A percentile compares a stretch with the other conserved stretches of the same genome.
Evolutionary conservation across 805 yeast species (phyloP).

Genomic region (Kregervanrija pseudodelftensis): DNA sequence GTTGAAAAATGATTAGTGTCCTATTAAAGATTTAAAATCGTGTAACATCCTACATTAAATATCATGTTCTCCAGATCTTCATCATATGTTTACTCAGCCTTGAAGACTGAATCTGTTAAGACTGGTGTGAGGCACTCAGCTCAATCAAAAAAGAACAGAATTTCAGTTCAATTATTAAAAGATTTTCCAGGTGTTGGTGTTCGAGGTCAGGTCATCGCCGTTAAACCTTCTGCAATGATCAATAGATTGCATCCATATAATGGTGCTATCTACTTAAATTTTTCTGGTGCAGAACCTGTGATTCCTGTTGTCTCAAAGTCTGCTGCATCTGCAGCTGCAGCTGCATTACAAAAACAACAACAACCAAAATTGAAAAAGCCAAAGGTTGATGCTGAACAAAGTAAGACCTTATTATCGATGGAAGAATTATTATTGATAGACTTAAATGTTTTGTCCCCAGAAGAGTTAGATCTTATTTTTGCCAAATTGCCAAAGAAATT

Average conservation of each 20-base stretch:
- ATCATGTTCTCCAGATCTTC: slow-evolving; percentile 16
- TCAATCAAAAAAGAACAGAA: slow-evolving; percentile 44
- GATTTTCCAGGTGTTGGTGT: slow-evolving; percentile 60
- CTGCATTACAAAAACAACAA: slow-evolving; percentile 8
- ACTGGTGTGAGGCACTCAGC: slow-evolving; percentile 38
- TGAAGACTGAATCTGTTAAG: slow-evolving; percentile 13
- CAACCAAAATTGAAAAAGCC: slow-evolving; percentile 3
- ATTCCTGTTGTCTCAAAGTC: slow-evolving; percentile 26
- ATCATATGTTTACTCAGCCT: slow-evolving; percentile 9
- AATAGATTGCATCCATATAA: slow-evolving; percentile 63
- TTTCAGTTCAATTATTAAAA: slow-evolving; percentile 67
- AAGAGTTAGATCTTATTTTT: slow-evolving; percentile 16
- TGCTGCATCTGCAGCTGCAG: slow-evolving; percentile 8
- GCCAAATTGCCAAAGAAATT: slow-evolving; percentile 23
- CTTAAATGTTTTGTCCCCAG: slow-evolving; percentile 14
- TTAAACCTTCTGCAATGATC: slow-evolving; percentile 77
- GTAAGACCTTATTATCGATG: slow-evolving; percentile 13
- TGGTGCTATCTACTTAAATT: slow-evolving; percentile 63
- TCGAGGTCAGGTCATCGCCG: slow-evolving; percentile 67
- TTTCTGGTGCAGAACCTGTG: slow-evolving; percentile 23
- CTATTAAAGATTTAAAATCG: too few species aligned
- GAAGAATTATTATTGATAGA: slow-evolving; percentile 23
- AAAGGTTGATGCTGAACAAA: slow-evolving; percentile 5
- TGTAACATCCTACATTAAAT: too few species aligned
- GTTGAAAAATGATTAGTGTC: too few species aligned